These are phyloP conservation scores for Penstemon newberryi DNA, from an alignment of 257 asterid species.

Conservation along the genomic window DNA sequence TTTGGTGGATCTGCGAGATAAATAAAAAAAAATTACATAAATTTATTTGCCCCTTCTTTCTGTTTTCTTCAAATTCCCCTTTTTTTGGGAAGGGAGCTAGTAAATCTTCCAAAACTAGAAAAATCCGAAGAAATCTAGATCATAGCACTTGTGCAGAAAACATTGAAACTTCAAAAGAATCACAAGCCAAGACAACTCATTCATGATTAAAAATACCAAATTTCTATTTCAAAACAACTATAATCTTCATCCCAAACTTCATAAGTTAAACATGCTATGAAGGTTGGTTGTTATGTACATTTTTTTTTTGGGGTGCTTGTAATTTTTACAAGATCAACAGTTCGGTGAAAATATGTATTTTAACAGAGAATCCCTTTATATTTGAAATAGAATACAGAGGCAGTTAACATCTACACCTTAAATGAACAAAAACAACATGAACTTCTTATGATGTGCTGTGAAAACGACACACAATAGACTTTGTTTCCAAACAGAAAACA, in stretches of 20 bases:
- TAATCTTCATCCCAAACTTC: not conserved
- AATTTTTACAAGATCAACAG: no score
- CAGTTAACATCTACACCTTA: not conserved
- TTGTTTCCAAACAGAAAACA: conserved; percentile 6
- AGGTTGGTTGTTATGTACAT: no score
- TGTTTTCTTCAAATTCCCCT: not conserved
- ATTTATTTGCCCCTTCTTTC: not conserved
- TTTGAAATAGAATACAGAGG: not conserved
- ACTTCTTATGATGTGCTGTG: conserved; percentile 1
- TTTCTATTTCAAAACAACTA: not conserved
- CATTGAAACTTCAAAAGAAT: conserved; percentile 1
- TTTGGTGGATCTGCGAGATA: conserved; percentile 49
- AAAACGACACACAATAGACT: not conserved
- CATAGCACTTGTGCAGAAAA: not conserved
- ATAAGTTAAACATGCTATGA: not conserved
- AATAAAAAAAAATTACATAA: conserved; percentile 26
- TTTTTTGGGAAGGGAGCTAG: conserved; percentile 2
- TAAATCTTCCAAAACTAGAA: conserved; percentile 5
- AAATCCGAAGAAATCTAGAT: conserved; percentile 6
- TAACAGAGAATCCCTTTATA: not conserved
- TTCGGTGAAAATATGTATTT: no score
- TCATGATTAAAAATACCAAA: not conserved
- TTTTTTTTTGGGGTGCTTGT: no score
- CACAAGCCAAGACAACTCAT: not conserved
- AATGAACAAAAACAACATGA: not conserved